phyloP scores from a whole-genome alignment of 1,284 basidiomycete species.

The Ganoderma multipileum region DNA sequence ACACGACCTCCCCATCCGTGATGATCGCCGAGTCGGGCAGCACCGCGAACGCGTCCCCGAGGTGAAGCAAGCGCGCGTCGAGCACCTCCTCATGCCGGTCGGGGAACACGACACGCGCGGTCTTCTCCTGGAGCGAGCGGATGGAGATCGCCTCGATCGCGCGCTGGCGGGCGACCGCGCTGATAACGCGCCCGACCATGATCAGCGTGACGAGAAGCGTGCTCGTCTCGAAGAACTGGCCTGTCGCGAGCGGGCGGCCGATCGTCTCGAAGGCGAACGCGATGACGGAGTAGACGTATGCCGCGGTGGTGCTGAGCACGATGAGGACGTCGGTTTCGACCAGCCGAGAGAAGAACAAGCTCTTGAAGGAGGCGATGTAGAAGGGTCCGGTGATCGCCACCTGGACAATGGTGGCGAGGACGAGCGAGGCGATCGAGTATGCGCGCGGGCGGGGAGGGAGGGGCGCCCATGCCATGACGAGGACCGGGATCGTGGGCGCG shows the following conservation, averaged over 20 bases:
- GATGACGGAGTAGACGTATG: constrained; percentile 52
- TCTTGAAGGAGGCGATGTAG: constrained; percentile 45
- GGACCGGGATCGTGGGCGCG: constrained; percentile 51
- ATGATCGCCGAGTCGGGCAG: constrained; percentile 45
- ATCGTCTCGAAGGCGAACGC: constrained; percentile 47
- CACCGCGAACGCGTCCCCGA: constrained; percentile 47
- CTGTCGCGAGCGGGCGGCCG: constrained; percentile 41
- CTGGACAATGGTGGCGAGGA: constrained; percentile 51
- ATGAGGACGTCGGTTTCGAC: constrained; percentile 52
- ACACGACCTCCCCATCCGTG: constrained; percentile 50
- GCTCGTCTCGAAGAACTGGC: constrained; percentile 54
- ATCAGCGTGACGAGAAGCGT: constrained; percentile 54
- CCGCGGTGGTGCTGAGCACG: constrained; percentile 48
- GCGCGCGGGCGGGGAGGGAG: constrained; percentile 42
- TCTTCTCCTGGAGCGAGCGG: constrained; percentile 44
- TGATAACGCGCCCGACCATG: constrained; percentile 49
- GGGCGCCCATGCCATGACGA: constrained; percentile 53
- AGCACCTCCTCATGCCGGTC: constrained; percentile 35
- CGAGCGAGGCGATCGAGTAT: constrained; percentile 47
- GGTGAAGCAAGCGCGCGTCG: constrained; percentile 46
- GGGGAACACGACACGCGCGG: constrained; percentile 41
- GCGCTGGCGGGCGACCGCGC: constrained; percentile 47
- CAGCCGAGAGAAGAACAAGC: constrained; percentile 46
- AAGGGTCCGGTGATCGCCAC: constrained; percentile 46
- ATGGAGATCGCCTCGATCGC: constrained; percentile 45